Evolutionary conservation across 768 basidiomycete species (phyloP), one percentile per base, ranked within the genome.

Genomic region (Tephrocybe sp.): DNA sequence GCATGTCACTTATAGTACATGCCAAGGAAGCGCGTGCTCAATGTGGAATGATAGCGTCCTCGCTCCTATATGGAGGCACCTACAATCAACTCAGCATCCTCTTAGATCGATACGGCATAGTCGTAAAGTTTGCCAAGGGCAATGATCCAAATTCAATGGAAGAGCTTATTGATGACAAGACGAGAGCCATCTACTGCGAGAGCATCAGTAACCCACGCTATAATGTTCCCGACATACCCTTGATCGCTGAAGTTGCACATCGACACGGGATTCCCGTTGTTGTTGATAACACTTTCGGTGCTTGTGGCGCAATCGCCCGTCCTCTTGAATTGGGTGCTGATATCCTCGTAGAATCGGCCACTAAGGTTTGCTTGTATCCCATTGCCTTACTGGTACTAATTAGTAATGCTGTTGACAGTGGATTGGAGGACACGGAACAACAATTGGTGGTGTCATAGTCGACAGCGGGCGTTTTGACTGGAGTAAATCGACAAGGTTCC

Each of bases 381-480:
- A 15, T 15, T 21, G 25, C 12, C 30, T 34, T 16, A 7, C 16
- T 12, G 9, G 8, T 16, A n/a, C n/a, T n/a, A n/a, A n/a, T n/a
- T n/a, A n/a, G 76, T 78, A 19, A 79, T 0, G 75, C 81, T 57
- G 78, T 42, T 22, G 49, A 0, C 84, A 87, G 58, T 86, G 84
- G 85, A 80, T 86, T 6, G 79, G 78, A 0, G 81, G 81, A 0
- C 81, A 83, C 44, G 83, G 86, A 22, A 83, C 80, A 10, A 83
- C 82, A 6, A 77, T 86, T 44, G 83, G 72, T 0, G 85, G 85
- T 34, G 78, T 84, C 12, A 65, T 86, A 19, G 55, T 87, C 25
- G 84, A 86, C 54, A 66, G 70, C 11, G 83, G 82, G 33, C 78
- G 76, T 21, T 84, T 84, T 50, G 74, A 83, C 65, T 83, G 79